Conservation (phyloP, 2,329 filamentous ascomycete species). For the Talaromyces atroroseus region DNA sequence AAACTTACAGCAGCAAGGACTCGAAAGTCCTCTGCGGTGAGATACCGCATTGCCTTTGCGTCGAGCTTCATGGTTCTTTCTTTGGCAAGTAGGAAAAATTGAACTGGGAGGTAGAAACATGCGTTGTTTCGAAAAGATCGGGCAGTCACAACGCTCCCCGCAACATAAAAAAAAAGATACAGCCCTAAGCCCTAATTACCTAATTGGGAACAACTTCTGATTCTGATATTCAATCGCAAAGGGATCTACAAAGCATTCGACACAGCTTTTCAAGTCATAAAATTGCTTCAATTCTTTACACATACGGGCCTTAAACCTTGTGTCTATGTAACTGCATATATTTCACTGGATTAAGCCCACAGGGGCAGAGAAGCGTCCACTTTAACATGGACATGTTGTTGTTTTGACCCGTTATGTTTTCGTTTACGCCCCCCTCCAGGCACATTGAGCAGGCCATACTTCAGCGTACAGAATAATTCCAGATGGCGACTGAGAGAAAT, state of each 20-base stretch:
- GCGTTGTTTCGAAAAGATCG: conserved; percentile 6
- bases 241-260: background rate
- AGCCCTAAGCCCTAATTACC: conserved; percentile 39
- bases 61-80: conserved; percentile 76
- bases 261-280: background rate
- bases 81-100: background rate
- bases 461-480: background rate
- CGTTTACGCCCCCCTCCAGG: background rate
- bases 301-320: conserved; percentile 1
- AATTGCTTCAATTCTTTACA: background rate
- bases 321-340: conserved; percentile 11
- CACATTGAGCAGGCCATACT: background rate
- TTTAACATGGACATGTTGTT: background rate
- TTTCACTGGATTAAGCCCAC: conserved; percentile 2
- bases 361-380: background rate
- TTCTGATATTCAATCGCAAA: background rate
- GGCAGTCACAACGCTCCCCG: conserved; percentile 9
- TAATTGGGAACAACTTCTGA: background rate
- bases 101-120: background rate
- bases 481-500: background rate
- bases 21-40: conserved; percentile 88
- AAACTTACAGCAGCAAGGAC: conserved; percentile 78
- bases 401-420: background rate
- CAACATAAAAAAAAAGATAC: conserved; percentile 22
- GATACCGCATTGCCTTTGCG: conserved; percentile 85